Evolutionary conservation across 306 rosid species (phyloP).

Genomic region (Elaeagnus macrophylla): DNA sequence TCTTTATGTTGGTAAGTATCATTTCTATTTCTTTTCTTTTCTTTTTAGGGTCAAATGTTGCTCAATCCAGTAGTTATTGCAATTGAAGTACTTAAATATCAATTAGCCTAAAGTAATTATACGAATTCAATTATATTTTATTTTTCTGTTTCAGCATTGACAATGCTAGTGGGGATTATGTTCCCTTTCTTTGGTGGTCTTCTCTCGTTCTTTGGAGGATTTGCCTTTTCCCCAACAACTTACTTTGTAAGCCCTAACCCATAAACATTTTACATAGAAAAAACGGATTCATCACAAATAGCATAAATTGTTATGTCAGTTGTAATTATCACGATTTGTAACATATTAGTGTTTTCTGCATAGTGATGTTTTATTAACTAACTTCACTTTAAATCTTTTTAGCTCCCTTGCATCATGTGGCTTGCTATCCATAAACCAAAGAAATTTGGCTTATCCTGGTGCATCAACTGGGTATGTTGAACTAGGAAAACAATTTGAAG

Average conservation of each 20-base stretch:
- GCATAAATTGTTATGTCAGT: not conserved
- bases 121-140: too few species aligned
- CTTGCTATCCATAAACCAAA: conserved; percentile 50
- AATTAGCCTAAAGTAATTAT: not conserved
- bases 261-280: too few species aligned
- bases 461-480: conserved; percentile 57
- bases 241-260: conserved; percentile 40
- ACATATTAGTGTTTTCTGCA: not conserved
- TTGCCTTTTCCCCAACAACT: conserved; percentile 69
- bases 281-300: too few species aligned
- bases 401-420: conserved; percentile 79
- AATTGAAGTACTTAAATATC: not conserved
- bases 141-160: conserved; percentile 39
- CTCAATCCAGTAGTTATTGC: not conserved
- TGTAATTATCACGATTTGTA: not conserved
- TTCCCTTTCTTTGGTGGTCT: conserved; percentile 66
- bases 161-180: conserved; percentile 58
- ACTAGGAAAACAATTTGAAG: not conserved
- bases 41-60: not conserved
- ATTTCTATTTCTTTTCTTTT: not conserved
- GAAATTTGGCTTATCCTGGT: conserved; percentile 51
- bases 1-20: conserved; percentile 50
- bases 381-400: conserved; percentile 3
- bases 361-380: not conserved
- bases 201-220: conserved; percentile 68